Evolutionary conservation across 257 asterid genomes (phyloP), one percentile per base, ranked within the genome.

Genomic region (Gardenia jasminoides): DNA sequence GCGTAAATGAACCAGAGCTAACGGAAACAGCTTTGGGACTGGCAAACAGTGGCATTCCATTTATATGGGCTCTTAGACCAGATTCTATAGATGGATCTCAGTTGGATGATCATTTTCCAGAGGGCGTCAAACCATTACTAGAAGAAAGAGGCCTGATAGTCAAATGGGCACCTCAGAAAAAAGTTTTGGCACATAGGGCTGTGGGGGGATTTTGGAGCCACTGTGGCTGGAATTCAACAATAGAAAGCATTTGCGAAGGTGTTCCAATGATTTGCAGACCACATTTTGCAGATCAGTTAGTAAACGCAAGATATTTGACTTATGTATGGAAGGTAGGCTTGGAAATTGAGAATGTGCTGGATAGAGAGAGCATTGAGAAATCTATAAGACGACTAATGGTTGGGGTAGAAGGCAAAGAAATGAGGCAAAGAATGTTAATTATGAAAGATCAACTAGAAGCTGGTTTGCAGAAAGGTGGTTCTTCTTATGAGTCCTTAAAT

Each of bases 221-320:
- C n/a, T 84, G 0, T 82, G 80, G 83, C 12, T 80, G 83, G 83
- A 80, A 80, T 59, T 80, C 83, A 4, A 75, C 80, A 20, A 0
- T 80, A 75, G 83, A 80, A 67, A 75, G 83, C 17, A 68, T 80
- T 15, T 86, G 87, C 11, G 91, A 79, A 48, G 92, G 90, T 28
- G 90, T 88, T 10, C 90, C 90, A 3, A 84, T 88, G 90, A 81
- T 88, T n/a, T 86, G 92, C 41, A 69, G 71, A 72, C 92, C 92
- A 12, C 77, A 79, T 48, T 79, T 72, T 48, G 47, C 84, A 0
- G 90, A 88, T 41, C 92, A 88, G 70, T 74, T 62, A 22, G 87
- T 80, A 78, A 88, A 88, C 75, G 85, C 90, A 16, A 80, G 88
- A 46, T 85, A 79, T 11, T 88, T 85, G 33, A 75, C 81, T 75